Base-by-base conservation (phyloP, 2,329 filamentous ascomycete genomes). In the Cadophora gregata region DNA sequence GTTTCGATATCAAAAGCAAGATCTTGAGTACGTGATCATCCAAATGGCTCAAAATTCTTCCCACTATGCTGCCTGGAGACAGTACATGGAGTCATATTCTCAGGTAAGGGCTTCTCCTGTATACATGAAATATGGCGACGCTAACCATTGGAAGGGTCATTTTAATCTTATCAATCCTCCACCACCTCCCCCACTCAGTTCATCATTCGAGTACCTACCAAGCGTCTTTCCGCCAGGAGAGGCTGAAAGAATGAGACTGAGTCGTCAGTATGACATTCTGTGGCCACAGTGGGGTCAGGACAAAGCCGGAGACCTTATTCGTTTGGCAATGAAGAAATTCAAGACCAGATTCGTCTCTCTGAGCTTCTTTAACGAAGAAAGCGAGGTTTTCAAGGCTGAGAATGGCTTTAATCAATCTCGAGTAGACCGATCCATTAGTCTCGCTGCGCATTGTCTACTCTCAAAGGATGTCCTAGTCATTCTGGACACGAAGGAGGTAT, bases 381-480 rank as follows among this genome's bases (percentile, higher is more conserved):
- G 71, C 27, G 78, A 80, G 58, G 64, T 76, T 6, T 72, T 79
- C 47, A 76, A 75, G 61, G 73, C 72, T 31, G 76, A 77, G 59
- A 64, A 72, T 42, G 76, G 74, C 3, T 76, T 75, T 56, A 71
- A 72, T n/a, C 65, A 68, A 25, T 51, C 65, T 19, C 62, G 56
- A n/a, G 71, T 79, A 27, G 66, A 71, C 38, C 71, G 79, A 9
- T 58, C 65, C 4, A 69, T 67, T 24, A 80, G 78, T 56, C 72
- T 80, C 58, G 77, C 75, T 16, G 78, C 78, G 9, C 79, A 80
- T 69, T 76, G 75, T 24, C 68, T 80, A n/a, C 66, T 78, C 45
- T 72, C 74, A 1, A 71, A 69, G 16, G 76, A 80, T 47, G 71
- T 75, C 1, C 67, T 80, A 51, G 72, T 79, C 1, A 62, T 80